These are phyloP conservation scores for Plantago ovata DNA, from an alignment of 257 asterid species.

Conservation along the genomic window DNA sequence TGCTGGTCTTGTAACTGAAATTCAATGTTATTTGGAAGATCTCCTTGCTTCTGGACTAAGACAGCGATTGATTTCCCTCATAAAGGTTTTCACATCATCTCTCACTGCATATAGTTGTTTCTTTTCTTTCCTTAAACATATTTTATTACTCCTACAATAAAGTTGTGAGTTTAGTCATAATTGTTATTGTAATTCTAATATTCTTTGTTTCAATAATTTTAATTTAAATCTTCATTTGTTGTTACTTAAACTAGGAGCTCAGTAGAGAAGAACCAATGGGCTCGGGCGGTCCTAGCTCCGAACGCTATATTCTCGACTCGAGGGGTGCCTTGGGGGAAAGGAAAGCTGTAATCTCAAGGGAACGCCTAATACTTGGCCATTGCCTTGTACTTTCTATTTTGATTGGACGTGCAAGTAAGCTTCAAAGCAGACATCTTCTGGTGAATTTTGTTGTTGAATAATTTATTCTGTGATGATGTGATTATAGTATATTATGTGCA, in stretches of 20 bases:
- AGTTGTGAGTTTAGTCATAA: background rate
- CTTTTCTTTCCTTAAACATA: background rate
- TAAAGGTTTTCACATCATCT: conserved; percentile 49
- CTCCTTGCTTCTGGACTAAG: conserved; percentile 73
- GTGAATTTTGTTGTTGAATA: conserved; percentile 12
- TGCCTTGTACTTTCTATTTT: conserved; percentile 88
- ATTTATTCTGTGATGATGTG: background rate
- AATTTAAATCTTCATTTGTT: conserved; percentile 11
- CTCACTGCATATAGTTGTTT: conserved; percentile 4
- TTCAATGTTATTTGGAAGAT: conserved; percentile 68
- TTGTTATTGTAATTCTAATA: background rate
- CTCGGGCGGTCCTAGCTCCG: conserved; percentile 84
- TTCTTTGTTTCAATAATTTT: background rate
- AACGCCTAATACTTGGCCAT: conserved; percentile 89
- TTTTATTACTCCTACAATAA: background rate
- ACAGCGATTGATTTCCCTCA: conserved; percentile 59
- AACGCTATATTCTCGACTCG: conserved; percentile 77
- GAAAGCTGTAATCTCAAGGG: conserved; percentile 84
- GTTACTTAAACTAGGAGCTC: conserved; percentile 60
- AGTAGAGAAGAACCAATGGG: conserved; percentile 91
- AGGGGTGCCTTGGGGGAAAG: conserved; percentile 89
- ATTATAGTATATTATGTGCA: too few relatives aligned
- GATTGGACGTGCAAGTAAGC: conserved; percentile 79
- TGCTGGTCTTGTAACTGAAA: conserved; percentile 67
- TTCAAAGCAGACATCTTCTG: conserved; percentile 15